Evolutionary conservation across 805 yeast species (phyloP).

Genomic region (Ogataea thermomethanolica): DNA sequence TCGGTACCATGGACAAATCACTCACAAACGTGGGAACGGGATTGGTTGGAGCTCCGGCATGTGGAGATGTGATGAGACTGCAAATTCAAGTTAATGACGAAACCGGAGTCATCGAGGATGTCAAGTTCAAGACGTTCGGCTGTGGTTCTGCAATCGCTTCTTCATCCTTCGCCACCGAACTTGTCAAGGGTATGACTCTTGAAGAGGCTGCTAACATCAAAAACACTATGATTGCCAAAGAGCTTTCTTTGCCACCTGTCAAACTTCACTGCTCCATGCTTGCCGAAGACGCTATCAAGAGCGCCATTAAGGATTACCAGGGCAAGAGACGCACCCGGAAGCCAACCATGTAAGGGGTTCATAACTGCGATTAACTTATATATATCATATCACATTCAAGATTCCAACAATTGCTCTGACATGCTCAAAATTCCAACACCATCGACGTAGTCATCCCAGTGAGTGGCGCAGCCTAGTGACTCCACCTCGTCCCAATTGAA

Average conservation of each 20-base stretch:
- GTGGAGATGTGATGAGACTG: slow-evolving; percentile 98
- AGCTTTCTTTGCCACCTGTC: slow-evolving; percentile 92
- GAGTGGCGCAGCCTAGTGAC: slow-evolving; percentile 35
- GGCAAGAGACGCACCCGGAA: slow-evolving; percentile 59
- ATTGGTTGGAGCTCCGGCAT: slow-evolving; percentile 97
- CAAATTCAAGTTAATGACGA: slow-evolving; percentile 91
- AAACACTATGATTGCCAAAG: slow-evolving; percentile 92
- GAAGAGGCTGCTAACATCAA: slow-evolving; percentile 93
- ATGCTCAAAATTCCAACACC: slow-evolving; percentile 51
- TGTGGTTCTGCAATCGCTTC: slow-evolving; percentile 98
- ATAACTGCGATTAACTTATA: neutral
- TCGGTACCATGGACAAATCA: slow-evolving; percentile 84
- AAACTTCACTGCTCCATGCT: slow-evolving; percentile 97
- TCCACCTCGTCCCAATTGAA: slow-evolving; percentile 52
- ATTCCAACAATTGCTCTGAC: slow-evolving; percentile 36
- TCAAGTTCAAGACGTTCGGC: slow-evolving; percentile 98
- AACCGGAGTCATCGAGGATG: slow-evolving; percentile 89
- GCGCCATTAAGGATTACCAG: slow-evolving; percentile 93
- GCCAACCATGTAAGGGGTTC: slow-evolving; percentile 42
- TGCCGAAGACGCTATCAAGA: slow-evolving; percentile 98
- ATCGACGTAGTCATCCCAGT: slow-evolving; percentile 48
- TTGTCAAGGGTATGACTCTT: slow-evolving; percentile 89
- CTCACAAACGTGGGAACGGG: slow-evolving; percentile 88
- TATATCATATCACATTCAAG: slow-evolving; percentile 4
- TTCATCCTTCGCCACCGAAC: slow-evolving; percentile 89